Evolutionary conservation across 768 basidiomycete species (phyloP), one percentile per base, ranked within the genome.

Genomic region (Suillus subluteus): DNA sequence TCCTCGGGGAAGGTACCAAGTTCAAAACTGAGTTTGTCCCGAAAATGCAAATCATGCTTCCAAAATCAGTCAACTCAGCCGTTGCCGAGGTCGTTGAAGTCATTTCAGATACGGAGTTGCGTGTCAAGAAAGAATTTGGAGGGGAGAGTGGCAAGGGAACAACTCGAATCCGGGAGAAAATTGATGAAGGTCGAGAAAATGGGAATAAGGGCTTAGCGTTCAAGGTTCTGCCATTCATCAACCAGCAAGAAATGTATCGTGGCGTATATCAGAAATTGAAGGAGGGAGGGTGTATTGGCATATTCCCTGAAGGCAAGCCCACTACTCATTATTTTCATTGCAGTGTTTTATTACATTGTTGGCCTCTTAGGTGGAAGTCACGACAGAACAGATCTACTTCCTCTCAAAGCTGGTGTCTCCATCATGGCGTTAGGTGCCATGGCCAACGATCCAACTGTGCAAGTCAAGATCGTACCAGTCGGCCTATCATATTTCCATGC

Each of bases 361-460:
- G 41, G 12, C 41, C 26, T 23, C 55, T 62, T 68, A 98, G 96
- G 98, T 71, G 98, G 98, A 65, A 98, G 96, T 66, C 98, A 99
- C 78, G 98, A 99, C 79, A 91, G 98, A 48, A 96, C 94, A 11
- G 96, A 99, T 78, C 85, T 99, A 61, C 87, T 99, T 23, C 98
- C 98, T 2, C 85, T 99, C 48, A 99, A 99, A 80, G 98, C 98
- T 37, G 98, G 98, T 6, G 96, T 99, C 43, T 92, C 96, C 2
- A 87, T 99, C 72, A 99, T 99, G 96, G 96, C 98, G 30, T 85
- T 99, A 11, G 98, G 98, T 32, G 96, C 98, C 6, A 97, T 99
- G 95, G 94, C 94, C 12, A 91, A 92, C 68, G 88, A 98, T 75
- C 90, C 95, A 6, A 87, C 82, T 66, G 83, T 96, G 43, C 87